Conservation (phyloP, 345 rosid genomes). For the Eucalyptus cladocalyx region DNA sequence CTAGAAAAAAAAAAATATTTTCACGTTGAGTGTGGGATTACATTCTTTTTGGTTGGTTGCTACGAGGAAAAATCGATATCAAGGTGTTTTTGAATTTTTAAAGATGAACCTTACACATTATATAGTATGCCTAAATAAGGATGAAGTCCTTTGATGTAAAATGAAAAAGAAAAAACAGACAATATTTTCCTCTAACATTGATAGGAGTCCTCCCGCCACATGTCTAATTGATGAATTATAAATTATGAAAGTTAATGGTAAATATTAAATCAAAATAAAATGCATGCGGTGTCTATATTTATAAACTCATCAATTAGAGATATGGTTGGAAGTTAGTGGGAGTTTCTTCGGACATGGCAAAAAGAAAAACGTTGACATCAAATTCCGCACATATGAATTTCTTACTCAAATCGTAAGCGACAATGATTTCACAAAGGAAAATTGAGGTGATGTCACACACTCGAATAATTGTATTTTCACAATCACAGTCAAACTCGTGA, state of each 20-base stretch:
- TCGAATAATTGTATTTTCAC: not conserved
- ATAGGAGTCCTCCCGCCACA: not conserved
- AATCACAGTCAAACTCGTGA: not conserved
- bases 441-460: not conserved
- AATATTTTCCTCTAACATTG: not conserved
- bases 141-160: not conserved
- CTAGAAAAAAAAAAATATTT: no score
- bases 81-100: not conserved
- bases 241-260: not conserved
- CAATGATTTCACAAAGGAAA: not conserved
- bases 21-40: not conserved
- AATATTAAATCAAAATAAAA: not conserved
- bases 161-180: no score
- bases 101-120: not conserved
- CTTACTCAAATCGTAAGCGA: not conserved
- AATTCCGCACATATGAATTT: not conserved
- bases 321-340: not conserved
- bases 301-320: not conserved
- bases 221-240: not conserved
- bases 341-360: not conserved
- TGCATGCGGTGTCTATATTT: not conserved
- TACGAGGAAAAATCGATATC: not conserved
- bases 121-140: not conserved
- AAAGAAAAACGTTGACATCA: no score
- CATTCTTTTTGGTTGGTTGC: not conserved